phyloP scores from a whole-genome alignment of 192 early-diverging fungal genomes.

The Helicostylum pulchrum region DNA sequence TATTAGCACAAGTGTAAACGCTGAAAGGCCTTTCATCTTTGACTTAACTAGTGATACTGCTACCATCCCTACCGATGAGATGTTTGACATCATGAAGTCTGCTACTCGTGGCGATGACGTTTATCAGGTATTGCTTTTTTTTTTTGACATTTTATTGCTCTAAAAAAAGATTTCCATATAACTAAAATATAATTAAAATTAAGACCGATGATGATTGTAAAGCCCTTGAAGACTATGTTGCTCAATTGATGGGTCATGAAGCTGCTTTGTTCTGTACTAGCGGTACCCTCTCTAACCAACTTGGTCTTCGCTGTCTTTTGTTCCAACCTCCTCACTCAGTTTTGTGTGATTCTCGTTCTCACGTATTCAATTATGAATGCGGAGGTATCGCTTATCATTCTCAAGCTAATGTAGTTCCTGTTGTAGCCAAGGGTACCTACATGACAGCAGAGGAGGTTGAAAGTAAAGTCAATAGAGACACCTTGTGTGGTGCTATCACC shows the following conservation, averaged over 20 bases:
- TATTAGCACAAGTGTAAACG: neutral
- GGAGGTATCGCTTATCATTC: constrained; percentile 80
- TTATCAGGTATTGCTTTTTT: constrained; percentile 32
- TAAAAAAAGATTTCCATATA: neutral
- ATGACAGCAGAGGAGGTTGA: constrained; percentile 66
- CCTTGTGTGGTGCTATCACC: constrained; percentile 61
- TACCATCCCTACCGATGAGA: constrained; percentile 57
- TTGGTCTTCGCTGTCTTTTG: constrained; percentile 76
- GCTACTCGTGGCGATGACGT: constrained; percentile 58
- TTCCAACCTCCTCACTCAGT: constrained; percentile 75
- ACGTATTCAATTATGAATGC: constrained; percentile 78
- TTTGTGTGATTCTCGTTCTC: constrained; percentile 71
- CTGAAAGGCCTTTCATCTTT: constrained; percentile 12
- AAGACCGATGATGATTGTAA: constrained; percentile 12
- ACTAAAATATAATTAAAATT: neutral
- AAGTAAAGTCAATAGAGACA: constrained; percentile 43
- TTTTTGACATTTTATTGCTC: neutral
- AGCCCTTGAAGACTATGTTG: constrained; percentile 61
- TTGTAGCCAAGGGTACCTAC: constrained; percentile 52
- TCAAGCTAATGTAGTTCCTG: constrained; percentile 66
- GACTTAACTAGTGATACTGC: constrained; percentile 55
- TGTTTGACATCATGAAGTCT: constrained; percentile 61
- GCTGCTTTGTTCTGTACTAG: constrained; percentile 77
- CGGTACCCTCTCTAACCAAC: constrained; percentile 83
- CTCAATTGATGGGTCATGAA: constrained; percentile 73